Evolutionary conservation across 2,329 filamentous ascomycete species (phyloP).

Genomic region (Botrytis squamosa): DNA sequence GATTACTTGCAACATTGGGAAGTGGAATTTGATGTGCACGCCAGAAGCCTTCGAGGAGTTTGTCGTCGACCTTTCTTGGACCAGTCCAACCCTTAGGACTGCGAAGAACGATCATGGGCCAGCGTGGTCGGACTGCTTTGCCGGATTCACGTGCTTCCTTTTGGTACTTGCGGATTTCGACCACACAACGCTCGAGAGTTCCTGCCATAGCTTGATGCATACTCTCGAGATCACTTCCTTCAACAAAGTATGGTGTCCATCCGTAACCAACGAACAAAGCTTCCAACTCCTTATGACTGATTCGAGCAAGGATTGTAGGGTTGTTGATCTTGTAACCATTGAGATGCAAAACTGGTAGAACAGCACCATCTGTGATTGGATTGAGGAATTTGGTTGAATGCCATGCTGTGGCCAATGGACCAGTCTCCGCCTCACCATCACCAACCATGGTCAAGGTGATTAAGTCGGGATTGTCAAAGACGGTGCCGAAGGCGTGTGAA

Average conservation of each 20-base stretch:
- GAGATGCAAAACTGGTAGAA: conserved; percentile 73
- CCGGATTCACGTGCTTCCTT: conserved; percentile 69
- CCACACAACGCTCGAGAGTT: conserved; percentile 70
- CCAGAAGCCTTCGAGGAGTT: conserved; percentile 76
- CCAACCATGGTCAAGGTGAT: conserved; percentile 78
- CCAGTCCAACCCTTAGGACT: conserved; percentile 80
- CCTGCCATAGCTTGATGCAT: conserved; percentile 84
- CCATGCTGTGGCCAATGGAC: conserved; percentile 75
- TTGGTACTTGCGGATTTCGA: conserved; percentile 67
- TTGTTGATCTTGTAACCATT: conserved; percentile 89
- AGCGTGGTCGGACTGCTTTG: conserved; percentile 67
- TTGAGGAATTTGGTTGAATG: conserved; percentile 82
- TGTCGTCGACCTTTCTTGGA: conserved; percentile 67
- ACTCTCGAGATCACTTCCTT: conserved; percentile 67
- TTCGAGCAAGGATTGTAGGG: conserved; percentile 69
- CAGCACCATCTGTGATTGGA: conserved; percentile 73
- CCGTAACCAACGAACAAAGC: conserved; percentile 71
- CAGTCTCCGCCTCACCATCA: conserved; percentile 79
- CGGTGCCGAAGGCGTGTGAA: conserved; percentile 74
- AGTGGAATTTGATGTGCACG: conserved; percentile 76
- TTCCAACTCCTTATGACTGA: conserved; percentile 70
- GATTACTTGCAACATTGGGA: conserved; percentile 64
- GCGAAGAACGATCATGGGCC: conserved; percentile 78
- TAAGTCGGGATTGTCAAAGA: conserved; percentile 72
- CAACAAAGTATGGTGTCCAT: conserved; percentile 78